Conservation (phyloP, 768 basidiomycete species). For the Thelephora ganbajun region DNA sequence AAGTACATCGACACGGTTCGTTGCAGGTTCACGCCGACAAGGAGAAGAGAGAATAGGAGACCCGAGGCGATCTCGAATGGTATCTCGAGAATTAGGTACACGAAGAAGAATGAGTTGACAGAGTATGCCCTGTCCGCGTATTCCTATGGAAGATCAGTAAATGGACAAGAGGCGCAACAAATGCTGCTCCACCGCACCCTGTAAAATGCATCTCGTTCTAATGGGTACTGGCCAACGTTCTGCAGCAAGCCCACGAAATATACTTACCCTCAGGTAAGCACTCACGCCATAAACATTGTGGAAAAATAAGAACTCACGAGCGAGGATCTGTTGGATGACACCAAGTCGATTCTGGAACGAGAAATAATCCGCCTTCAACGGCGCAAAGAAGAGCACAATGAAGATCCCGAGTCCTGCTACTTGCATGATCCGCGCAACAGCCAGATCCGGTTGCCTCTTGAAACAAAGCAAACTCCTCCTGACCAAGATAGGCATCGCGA, state of each 20-base stretch:
- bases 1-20: constrained; percentile 7
- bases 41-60: constrained; percentile 7
- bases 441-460: constrained; percentile 23
- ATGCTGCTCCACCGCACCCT: constrained; percentile 17
- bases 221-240: constrained; percentile 24
- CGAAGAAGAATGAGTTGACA: constrained; percentile 20
- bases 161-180: background rate
- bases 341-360: constrained; percentile 28
- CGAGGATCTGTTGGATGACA: constrained; percentile 14
- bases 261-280: constrained; percentile 1
- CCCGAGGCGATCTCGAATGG: constrained; percentile 11
- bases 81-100: constrained; percentile 12
- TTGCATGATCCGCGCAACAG: constrained; percentile 9
- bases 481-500: constrained; percentile 23
- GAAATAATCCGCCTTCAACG: constrained; percentile 20
- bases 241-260: constrained; percentile 22
- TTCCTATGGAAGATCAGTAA: constrained; percentile 7
- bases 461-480: constrained; percentile 23
- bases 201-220: constrained; percentile 26
- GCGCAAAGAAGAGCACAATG: constrained; percentile 23
- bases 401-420: constrained; percentile 11
- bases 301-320: constrained; percentile 8
- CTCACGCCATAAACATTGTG: no score
- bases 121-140: constrained; percentile 24
- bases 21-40: constrained; percentile 8